Percentiles rank a stretch among this genome's conserved stretches.
Evolutionary conservation across 2,329 filamentous ascomycete genomes (phyloP).

Genomic region (Fusarium acutatum): DNA sequence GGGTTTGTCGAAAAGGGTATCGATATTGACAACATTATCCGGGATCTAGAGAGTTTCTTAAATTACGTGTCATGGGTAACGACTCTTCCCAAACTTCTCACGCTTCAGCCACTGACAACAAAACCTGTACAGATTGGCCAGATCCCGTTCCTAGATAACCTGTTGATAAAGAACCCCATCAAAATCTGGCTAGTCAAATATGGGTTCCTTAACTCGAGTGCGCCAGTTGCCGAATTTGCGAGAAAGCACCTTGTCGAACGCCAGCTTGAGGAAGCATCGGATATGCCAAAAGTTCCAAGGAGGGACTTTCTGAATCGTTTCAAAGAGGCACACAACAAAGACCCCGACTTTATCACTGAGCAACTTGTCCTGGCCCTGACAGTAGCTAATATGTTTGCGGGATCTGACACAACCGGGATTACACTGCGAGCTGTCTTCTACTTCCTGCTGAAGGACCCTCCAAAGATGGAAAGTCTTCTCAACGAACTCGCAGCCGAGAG

Average conservation of each 20-base stretch:
- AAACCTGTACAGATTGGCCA: slow-evolving; percentile 66
- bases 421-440: slow-evolving; percentile 76
- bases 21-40: slow-evolving; percentile 77
- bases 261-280: slow-evolving; percentile 48
- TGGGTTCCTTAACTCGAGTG: slow-evolving; percentile 72
- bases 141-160: slow-evolving; percentile 73
- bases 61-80: slow-evolving; percentile 72
- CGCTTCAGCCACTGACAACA: background rate
- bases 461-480: slow-evolving; percentile 59
- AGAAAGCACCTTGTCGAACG: slow-evolving; percentile 71
- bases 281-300: slow-evolving; percentile 45
- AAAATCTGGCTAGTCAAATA: slow-evolving; percentile 71
- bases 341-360: slow-evolving; percentile 75
- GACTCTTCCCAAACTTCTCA: background rate
- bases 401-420: slow-evolving; percentile 81
- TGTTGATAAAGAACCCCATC: slow-evolving; percentile 78
- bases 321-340: slow-evolving; percentile 69
- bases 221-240: slow-evolving; percentile 75
- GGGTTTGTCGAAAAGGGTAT: slow-evolving; percentile 77
- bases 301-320: slow-evolving; percentile 75
- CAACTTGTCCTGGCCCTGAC: slow-evolving; percentile 68
- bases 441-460: slow-evolving; percentile 71
- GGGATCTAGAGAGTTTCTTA: slow-evolving; percentile 69
- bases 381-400: slow-evolving; percentile 74
- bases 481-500: slow-evolving; percentile 69